Base-by-base conservation (phyloP, 2,329 filamentous ascomycete genomes). In the Phaeosphaeria sp. region DNA sequence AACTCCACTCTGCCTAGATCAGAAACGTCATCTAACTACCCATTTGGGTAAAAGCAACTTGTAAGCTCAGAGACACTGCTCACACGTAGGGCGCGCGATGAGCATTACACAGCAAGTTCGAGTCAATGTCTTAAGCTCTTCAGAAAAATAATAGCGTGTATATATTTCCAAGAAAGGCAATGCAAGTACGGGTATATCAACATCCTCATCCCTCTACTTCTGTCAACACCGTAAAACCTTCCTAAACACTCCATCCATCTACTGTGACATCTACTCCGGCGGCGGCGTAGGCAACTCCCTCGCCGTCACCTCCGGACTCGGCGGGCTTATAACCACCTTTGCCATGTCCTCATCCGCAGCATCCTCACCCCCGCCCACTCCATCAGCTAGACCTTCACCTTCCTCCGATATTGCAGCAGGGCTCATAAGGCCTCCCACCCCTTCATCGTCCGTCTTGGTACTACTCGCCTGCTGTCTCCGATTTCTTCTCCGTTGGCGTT, bases 401-500 rank as follows among this genome's bases (percentile, higher is more conserved):
- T 75, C 72, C 50, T 75, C 70, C 6, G 62, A 60, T 30, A 80
- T 77, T 1, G 69, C 52, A 0, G 65, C 27, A 2, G 73, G 76
- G 39, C 72, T 77, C 57, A 75, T 69, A 0, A 77, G 52, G 2
- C 62, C 25, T 13, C 43, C 43, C 3, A 10, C 43, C 27, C 46
- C 64, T 6, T 71, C 72, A 18, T 73, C 73, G 1, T 72, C 72
- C 22, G 72, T 74, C n/a, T 67, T 68, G 39, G 63, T 64, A 17
- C 60, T 66, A 33, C 74, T 59, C 55, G 68, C 72, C 52, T 72
- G 66, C 53, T 72, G 67, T 54, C 77, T 66, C 62, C 90, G 82
- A 66, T 91, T 82, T 62, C 90, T 80, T 67, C 92, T 81, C 43
- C 91, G 82, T 56, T 87, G 84, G 53, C 92, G 82, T 77, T 96